Percentiles rank a stretch among this genome's conserved stretches.
Conservation (phyloP, 2,329 filamentous ascomycete species). For the Colletotrichum endophyticum region DNA sequence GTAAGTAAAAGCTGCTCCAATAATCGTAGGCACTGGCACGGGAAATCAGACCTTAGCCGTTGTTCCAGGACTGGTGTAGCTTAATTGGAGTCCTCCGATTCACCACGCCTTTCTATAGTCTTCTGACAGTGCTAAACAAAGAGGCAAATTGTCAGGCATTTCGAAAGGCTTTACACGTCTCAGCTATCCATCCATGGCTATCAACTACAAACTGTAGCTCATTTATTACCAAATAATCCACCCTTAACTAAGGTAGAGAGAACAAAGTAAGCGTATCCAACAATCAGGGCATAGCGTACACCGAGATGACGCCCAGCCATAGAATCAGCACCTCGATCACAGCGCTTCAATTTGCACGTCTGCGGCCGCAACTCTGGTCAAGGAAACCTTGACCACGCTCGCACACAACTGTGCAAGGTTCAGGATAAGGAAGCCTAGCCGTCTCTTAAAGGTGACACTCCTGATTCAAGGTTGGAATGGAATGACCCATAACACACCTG, state of each 20-base stretch:
- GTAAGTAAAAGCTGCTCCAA: not conserved
- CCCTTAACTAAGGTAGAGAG: not conserved
- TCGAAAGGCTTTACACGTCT: not conserved
- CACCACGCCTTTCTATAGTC: not conserved
- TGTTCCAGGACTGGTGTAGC: not conserved
- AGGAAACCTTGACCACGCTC: not conserved
- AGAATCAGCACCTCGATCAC: not conserved
- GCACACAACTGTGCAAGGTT: not conserved
- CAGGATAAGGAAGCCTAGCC: not conserved
- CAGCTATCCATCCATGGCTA: not conserved
- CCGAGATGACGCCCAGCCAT: not conserved
- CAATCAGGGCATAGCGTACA: not conserved
- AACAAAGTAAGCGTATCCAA: not conserved
- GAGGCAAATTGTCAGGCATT: not conserved
- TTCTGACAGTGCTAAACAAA: not conserved
- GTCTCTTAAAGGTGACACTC: not conserved
- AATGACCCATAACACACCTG: not conserved
- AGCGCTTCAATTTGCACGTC: not conserved
- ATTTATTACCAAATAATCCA: not conserved
- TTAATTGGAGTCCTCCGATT: not conserved
- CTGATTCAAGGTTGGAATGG: not conserved
- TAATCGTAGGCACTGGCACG: not conserved
- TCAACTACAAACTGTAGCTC: not conserved
- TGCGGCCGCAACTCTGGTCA: not conserved
- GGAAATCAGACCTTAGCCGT: not conserved